Evolutionary conservation across 148 eudicot genomes (phyloP), one percentile per base, ranked within the genome.

Genomic region (Fagopyrum esculentum): DNA sequence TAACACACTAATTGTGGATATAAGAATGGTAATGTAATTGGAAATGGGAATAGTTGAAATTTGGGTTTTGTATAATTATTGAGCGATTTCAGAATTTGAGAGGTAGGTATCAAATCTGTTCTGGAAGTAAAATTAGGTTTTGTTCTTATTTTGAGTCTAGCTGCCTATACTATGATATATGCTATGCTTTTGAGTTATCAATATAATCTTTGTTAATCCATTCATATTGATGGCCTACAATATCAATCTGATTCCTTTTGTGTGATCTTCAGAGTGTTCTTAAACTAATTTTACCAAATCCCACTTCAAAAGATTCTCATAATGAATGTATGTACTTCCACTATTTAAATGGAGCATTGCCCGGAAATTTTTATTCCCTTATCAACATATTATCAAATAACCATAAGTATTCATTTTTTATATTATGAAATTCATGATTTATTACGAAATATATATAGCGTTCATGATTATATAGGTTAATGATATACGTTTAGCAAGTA

Each of bases 201-300:
- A 12, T 52, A 13, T 52, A 52, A 52, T 52, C 57, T 0, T 15
- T 52, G n/a, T 16, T 61, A 59, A 22, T 61, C 68, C 30, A 61
- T 61, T 7, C 44, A 26, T 29, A 43, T 29, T 61, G 66, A 61
- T 61, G 68, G 68, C 68, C 68, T 29, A 61, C 68, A 61, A 29
- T 61, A 61, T 61, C 68, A 26, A 61, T 61, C 12, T 61, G 44
- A 61, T 61, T 61, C 68, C 68, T 61, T 35, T 61, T 61, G 16
- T 26, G 44, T 61, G 43, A 61, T 61, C 68, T 61, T 61, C 68
- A 61, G 19, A 60, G 68, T 60, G 68, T 29, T 60, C 68, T 60
- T 60, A 10, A 61, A 61, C 68, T 9, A 61, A 29, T 26, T 61
- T 61, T 61, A 61, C 68, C 43, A 61, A 9, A 40, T 61, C 30